Evolutionary conservation across 2,329 filamentous ascomycete species (phyloP), one percentile per base, ranked within the genome.

Genomic region (Epicoccum sorghinum): DNA sequence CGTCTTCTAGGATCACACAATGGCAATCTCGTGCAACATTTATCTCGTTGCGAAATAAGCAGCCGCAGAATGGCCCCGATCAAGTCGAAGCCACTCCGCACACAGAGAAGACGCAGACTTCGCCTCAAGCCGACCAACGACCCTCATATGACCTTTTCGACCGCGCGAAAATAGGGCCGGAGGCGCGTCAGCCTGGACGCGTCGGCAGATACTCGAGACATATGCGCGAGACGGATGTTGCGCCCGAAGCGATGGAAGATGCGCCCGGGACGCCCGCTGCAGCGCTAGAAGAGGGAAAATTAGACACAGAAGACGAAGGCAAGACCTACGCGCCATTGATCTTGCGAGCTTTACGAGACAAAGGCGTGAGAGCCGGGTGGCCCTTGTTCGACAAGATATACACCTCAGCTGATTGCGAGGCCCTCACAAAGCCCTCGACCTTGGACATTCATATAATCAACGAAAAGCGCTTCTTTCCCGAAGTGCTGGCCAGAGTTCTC

Each of bases 21-120:
- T 71, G 68, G 67, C 70, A 70, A 41, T 50, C 66, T 29, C 58
- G 61, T 57, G 68, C 70, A 47, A 68, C 69, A 9, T 70, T 75
- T 50, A 53, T 71, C 37, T 73, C 71, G 40, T 55, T 74, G 29
- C 59, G 59, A 27, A 52, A 43, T 7, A 33, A 41, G 24, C 51
- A 55, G 25, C 55, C 58, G 30, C 56, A 49, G 35, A 41, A 53
- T 40, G 39, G 45, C 22, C 14, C 55, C 38, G 50, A 58, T 32
- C 47, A 61, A 9, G 49, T 60, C 39, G 43, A 58, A 29, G 18
- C 49, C 3, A 42, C 47, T 14, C 47, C 52, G 18, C 49, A 60
- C 30, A 33, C 40, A 35, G 53, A 46, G 7, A 38, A 42, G 18
- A 22, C 41, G 9, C 38, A 24, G 24, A 6, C 10, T 14, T 25